Base-by-base conservation (phyloP, 208 protist genomes). In the Endotrypanum monterogeii region DNA sequence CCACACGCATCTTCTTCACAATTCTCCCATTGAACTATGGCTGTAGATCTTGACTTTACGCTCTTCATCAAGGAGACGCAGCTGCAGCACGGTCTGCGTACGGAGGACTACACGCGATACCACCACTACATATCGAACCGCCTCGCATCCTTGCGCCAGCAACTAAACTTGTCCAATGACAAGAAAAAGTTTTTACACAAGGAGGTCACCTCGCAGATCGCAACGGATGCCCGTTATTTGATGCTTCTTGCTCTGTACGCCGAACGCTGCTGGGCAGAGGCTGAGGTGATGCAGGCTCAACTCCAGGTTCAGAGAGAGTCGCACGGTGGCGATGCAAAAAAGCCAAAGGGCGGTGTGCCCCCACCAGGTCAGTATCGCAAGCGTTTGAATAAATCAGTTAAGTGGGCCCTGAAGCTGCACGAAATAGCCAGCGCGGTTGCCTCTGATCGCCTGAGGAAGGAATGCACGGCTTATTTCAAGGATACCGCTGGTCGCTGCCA, bases 1-100 rank as follows among this genome's bases (percentile, higher is more conserved):
- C 20, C 14, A 52, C 62, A 44, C 11, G 14, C 62, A 11, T 8
- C 32, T 16, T 18, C n/a, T 1, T 1, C 7, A 4, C 63, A 1
- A 8, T 14, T 6, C 28, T 44, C n/a, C 12, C 16, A 32, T 25
- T 9, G 1, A 39, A 57, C 48, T 11, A 87, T 87, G 79, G 32
- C 67, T 37, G 83, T 93, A 58, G 85, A 92, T 32, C 91, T 96
- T 74, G 83, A 93, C 68, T 83, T 96, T 57, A 87, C 81, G 11
- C 70, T 86, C 18, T 91, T 93, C 63, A 63, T 96, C 37, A 94
- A 96, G 81, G 89, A 94, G 79, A 92, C 85, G 30, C 92, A 96
- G 75, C 82, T 96, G 56, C 92, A 96, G 84, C 89, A 96, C 72
- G 92, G 92, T 35, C 83, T 96, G 39, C 89, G 92, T 28, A 83